Percentiles rank a stretch among this genome's conserved stretches.
Conservation (phyloP, 2,329 filamentous ascomycete species). For the Orbilia ellipsospora region DNA sequence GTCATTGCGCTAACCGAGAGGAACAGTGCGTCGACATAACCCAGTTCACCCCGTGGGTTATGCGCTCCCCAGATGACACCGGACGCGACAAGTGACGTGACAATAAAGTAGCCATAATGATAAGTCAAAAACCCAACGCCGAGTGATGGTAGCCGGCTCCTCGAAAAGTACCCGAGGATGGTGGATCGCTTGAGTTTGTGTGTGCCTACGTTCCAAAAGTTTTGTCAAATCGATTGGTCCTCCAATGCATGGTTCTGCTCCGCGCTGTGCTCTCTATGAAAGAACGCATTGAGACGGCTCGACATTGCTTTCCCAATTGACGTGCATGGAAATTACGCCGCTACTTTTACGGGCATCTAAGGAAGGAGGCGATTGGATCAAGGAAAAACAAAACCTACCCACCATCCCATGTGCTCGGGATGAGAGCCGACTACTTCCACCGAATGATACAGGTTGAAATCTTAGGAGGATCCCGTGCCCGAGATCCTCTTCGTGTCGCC, state of each 20-base stretch:
- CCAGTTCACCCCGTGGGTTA: slow-evolving; percentile 61
- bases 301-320: slow-evolving; percentile 15
- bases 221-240: slow-evolving; percentile 19
- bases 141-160: slow-evolving; percentile 40
- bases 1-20: slow-evolving; percentile 75
- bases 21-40: slow-evolving; percentile 75
- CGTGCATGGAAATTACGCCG: slow-evolving; percentile 37
- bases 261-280: neutral
- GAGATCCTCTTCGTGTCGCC: slow-evolving; percentile 47
- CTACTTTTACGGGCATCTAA: slow-evolving; percentile 20
- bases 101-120: slow-evolving; percentile 52
- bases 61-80: slow-evolving; percentile 48
- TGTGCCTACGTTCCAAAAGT: slow-evolving; percentile 37
- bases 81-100: slow-evolving; percentile 48
- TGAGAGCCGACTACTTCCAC: slow-evolving; percentile 52
- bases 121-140: slow-evolving; percentile 50
- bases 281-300: neutral
- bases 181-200: slow-evolving; percentile 53
- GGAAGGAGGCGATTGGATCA: slow-evolving; percentile 23
- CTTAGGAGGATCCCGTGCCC: slow-evolving; percentile 42
- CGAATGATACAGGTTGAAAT: slow-evolving; percentile 45
- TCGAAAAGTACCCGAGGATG: slow-evolving; percentile 27
- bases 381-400: slow-evolving; percentile 39
- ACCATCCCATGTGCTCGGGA: slow-evolving; percentile 55
- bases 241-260: neutral